Conservation (phyloP, 108 stramenopile species). For the Mayamaea pseudoterrestris region DNA sequence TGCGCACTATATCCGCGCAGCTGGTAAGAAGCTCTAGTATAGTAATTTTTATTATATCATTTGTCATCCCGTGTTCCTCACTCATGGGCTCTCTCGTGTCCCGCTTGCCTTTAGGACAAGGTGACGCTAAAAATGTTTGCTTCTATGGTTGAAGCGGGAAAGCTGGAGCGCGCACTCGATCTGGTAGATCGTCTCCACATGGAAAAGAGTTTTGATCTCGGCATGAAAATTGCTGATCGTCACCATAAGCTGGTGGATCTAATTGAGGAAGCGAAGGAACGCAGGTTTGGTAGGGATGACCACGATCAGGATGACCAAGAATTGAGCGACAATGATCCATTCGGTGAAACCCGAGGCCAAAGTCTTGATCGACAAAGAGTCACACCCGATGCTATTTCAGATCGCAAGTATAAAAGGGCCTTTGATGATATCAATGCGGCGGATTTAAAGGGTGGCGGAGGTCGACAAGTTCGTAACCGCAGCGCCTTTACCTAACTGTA, state of each 20-base stretch:
- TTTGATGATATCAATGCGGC: too few species aligned
- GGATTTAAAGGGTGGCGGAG: too few species aligned
- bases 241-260: conserved; percentile 43
- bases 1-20: conserved; percentile 37
- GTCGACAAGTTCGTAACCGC: too few species aligned
- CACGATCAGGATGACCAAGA: too few species aligned
- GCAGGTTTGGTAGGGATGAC: conserved; percentile 33
- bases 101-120: conserved; percentile 50
- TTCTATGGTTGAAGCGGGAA: conserved; percentile 38
- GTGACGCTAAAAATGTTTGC: conserved; percentile 59
- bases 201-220: conserved; percentile 61
- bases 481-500: too few species aligned
- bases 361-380: too few species aligned
- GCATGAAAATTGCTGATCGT: conserved; percentile 43
- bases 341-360: too few species aligned
- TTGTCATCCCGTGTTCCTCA: too few species aligned
- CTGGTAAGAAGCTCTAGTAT: conserved; percentile 46
- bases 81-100: not conserved
- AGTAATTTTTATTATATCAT: too few species aligned
- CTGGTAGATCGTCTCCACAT: conserved; percentile 52
- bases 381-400: too few species aligned
- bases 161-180: conserved; percentile 60
- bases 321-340: too few species aligned
- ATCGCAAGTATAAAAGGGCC: too few species aligned
- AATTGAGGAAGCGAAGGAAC: conserved; percentile 40